Evolutionary conservation across 768 basidiomycete species (phyloP).

Genomic region (Collybia sp.): DNA sequence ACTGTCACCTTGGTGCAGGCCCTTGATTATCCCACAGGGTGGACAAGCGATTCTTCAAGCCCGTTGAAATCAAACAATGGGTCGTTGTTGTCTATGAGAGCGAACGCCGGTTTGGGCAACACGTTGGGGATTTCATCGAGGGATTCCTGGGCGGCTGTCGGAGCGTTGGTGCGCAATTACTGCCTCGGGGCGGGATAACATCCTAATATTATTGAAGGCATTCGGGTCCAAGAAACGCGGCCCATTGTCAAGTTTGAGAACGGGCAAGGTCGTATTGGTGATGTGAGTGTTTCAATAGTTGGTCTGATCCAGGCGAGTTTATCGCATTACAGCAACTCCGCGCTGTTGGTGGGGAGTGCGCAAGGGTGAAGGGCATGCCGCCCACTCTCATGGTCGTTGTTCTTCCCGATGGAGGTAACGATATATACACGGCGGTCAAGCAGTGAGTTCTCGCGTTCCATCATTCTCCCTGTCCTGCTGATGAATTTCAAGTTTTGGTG

Average conservation of each 20-base stretch:
- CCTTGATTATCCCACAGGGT: constrained; percentile 44
- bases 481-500: constrained; percentile 42
- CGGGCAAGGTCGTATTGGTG: constrained; percentile 49
- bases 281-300: constrained; percentile 16
- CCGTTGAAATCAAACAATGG: constrained; percentile 54
- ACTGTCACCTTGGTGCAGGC: constrained; percentile 22
- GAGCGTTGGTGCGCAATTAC: constrained; percentile 53
- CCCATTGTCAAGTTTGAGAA: constrained; percentile 52
- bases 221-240: constrained; percentile 38
- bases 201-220: constrained; percentile 38
- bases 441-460: constrained; percentile 45
- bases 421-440: constrained; percentile 75
- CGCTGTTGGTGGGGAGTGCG: constrained; percentile 41
- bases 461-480: neutral
- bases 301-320: neutral
- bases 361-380: constrained; percentile 25
- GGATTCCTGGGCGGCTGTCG: constrained; percentile 43
- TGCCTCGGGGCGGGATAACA: constrained; percentile 35
- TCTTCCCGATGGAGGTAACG: constrained; percentile 66
- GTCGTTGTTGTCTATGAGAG: constrained; percentile 61
- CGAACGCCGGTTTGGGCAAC: constrained; percentile 42
- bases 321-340: constrained; percentile 32
- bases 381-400: constrained; percentile 65
- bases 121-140: constrained; percentile 43
- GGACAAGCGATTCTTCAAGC: constrained; percentile 60